Evolutionary conservation across 768 basidiomycete species (phyloP).

Genomic region (Boletellus sp.): DNA sequence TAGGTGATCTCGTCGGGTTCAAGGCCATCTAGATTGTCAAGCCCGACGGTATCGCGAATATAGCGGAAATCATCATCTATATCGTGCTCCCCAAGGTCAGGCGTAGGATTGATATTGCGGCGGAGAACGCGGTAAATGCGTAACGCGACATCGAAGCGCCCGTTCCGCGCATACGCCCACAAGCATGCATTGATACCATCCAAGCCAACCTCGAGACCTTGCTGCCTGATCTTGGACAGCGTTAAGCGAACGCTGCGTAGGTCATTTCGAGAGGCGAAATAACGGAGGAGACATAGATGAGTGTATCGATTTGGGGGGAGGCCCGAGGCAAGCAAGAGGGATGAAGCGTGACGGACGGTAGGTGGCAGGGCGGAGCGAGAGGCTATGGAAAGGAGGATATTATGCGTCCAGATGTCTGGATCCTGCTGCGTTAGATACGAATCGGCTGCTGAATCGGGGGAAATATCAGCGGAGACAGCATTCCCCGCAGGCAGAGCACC

Average conservation of each 20-base stretch:
- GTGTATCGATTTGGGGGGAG: constrained; percentile 59
- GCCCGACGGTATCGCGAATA: constrained; percentile 42
- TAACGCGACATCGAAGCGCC: constrained; percentile 51
- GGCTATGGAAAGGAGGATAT: constrained; percentile 63
- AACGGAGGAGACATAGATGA: constrained; percentile 55
- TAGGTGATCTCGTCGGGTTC: constrained; percentile 67
- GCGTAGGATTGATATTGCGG: constrained; percentile 43
- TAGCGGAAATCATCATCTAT: constrained; percentile 34
- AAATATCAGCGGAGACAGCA: constrained; percentile 6
- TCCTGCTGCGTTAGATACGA: constrained; percentile 8
- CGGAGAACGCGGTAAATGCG: constrained; percentile 65
- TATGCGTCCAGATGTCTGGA: constrained; percentile 71
- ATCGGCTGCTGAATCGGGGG: constrained; percentile 4
- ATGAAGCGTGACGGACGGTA: constrained; percentile 49
- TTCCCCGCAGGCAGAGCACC: constrained; percentile 29
- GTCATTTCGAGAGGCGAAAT: constrained; percentile 46
- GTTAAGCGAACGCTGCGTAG: constrained; percentile 54
- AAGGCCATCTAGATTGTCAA: constrained; percentile 42
- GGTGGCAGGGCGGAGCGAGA: constrained; percentile 43
- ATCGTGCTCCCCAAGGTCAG: constrained; percentile 32
- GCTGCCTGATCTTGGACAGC: constrained; percentile 48
- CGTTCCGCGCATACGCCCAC: constrained; percentile 59
- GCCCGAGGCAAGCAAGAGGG: constrained; percentile 52
- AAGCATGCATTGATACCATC: constrained; percentile 70
- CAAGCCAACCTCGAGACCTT: constrained; percentile 50